Evolutionary conservation across 495 filamentous ascomycete species (phyloP).

Genomic region (Daldinia loculata): DNA sequence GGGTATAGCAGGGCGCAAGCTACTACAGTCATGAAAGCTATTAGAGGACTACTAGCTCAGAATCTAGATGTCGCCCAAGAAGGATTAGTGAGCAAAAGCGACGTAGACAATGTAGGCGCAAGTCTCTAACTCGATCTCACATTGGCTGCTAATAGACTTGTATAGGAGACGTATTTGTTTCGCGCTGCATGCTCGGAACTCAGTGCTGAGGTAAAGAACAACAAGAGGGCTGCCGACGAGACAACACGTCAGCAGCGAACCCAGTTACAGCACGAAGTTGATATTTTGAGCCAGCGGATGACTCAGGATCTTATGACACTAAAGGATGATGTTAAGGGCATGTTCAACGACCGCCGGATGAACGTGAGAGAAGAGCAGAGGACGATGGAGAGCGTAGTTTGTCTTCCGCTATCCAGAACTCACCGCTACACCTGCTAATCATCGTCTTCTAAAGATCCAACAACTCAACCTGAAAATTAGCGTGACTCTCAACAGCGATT

Average conservation of each 20-base stretch:
- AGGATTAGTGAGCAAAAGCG: slow-evolving; percentile 66
- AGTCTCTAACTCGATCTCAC: not conserved
- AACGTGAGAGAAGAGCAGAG: slow-evolving; percentile 84
- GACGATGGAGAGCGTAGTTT: slow-evolving; percentile 74
- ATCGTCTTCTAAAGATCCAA: slow-evolving; percentile 69
- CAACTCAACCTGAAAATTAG: slow-evolving; percentile 95
- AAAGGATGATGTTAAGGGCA: slow-evolving; percentile 90
- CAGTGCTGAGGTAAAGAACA: slow-evolving; percentile 76
- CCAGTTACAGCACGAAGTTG: slow-evolving; percentile 90
- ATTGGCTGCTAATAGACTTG: not conserved
- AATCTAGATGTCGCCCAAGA: slow-evolving; percentile 83
- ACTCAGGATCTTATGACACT: slow-evolving; percentile 79
- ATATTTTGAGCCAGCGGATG: slow-evolving; percentile 84
- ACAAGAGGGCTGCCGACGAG: slow-evolving; percentile 67
- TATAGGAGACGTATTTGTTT: slow-evolving; percentile 87
- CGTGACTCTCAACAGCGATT: slow-evolving; percentile 82
- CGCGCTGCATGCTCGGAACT: slow-evolving; percentile 93
- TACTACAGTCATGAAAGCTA: slow-evolving; percentile 85
- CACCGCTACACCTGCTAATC: slow-evolving; percentile 33
- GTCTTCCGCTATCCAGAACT: slow-evolving; percentile 31
- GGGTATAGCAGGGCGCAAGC: slow-evolving; percentile 76
- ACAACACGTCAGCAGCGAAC: slow-evolving; percentile 80
- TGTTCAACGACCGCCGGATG: slow-evolving; percentile 98
- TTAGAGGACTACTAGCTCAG: slow-evolving; percentile 74
- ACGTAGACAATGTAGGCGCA: slow-evolving; percentile 51